Evolutionary conservation across 208 protist species (phyloP), one percentile per base, ranked within the genome.

Genomic region (Phytomonas sp.): DNA sequence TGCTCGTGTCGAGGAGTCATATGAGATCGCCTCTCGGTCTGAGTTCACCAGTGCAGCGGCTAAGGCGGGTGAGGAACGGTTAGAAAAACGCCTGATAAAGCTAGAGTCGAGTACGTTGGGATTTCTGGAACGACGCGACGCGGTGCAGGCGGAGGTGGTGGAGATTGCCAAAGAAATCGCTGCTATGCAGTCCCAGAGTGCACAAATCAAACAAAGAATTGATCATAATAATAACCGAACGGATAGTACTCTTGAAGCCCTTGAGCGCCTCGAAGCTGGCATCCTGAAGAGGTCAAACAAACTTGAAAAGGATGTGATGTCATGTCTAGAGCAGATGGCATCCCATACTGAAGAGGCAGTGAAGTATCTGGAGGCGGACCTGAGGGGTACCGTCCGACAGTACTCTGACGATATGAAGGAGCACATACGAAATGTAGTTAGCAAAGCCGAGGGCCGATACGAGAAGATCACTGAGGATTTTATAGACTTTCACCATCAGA

Each of bases 31-130:
- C 4, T 67, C 78, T 3, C 75, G 82, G n/a, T 72, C 78, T 26
- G 84, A 92, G 62, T 76, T 78, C 31, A 75, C 76, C 28, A 91
- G 79, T 70, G 79, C 78, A 31, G 69, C 79, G 4, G 82, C 81
- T 4, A 80, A 81, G 60, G 76, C 79, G 7, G 89, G 89, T 67
- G 79, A 89, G 66, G 77, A 85, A 32, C 80, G 89, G 8, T 75
- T 91, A 29, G 84, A 89, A 71, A 84, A 82, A 59, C 85, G 85
- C 34, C 46, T 94, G 20, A 56, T 56, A 56, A 56, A 56, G 46
- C 0, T 86, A n/a, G 84, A 89, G 62, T 53, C 65, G 32, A 71
- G 51, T 29, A 60, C 31, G 30, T 65, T 64, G 6, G 73, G 70
- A 29, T 62, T 80, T 62, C 30, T 65, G 23, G 80, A 74, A 26